phyloP scores from a whole-genome alignment of 2,329 filamentous ascomycete species.

The Sclerotiophoma versabilis region DNA sequence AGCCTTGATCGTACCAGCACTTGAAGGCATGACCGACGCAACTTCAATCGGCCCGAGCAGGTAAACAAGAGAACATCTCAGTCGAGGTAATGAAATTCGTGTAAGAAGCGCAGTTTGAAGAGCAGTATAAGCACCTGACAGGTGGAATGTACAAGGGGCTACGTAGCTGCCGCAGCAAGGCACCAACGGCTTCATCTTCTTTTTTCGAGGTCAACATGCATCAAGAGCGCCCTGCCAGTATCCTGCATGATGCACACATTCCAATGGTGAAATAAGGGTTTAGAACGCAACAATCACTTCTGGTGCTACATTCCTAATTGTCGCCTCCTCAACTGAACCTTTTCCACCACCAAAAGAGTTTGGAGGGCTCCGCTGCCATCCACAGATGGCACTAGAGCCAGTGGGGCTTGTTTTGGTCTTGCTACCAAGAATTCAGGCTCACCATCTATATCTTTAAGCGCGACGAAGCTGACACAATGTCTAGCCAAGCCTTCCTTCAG shows the following conservation, averaged over 20 bases:
- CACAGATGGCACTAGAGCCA: background rate
- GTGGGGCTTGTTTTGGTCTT: constrained; percentile 15
- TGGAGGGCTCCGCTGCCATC: background rate
- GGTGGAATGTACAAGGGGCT: constrained; percentile 8
- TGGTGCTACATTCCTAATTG: constrained; percentile 13
- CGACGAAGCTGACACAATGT: constrained; percentile 16
- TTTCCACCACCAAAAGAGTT: background rate
- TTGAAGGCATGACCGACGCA: background rate
- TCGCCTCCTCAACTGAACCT: constrained; percentile 1
- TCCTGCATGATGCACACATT: background rate
- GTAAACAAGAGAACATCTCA: background rate
- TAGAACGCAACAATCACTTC: constrained; percentile 9
- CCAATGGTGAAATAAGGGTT: constrained; percentile 6
- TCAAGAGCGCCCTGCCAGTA: background rate
- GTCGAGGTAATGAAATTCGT: background rate
- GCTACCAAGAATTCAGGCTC: constrained; percentile 13
- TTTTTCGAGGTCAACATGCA: background rate
- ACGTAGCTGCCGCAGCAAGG: constrained; percentile 10
- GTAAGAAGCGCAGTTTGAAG: background rate
- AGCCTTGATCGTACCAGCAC: background rate
- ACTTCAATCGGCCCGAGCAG: background rate
- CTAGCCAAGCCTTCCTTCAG: constrained; percentile 20
- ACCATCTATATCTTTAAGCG: constrained; percentile 13
- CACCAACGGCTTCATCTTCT: background rate
- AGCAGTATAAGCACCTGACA: constrained; percentile 8